Percentiles rank a stretch among this genome's conserved stretches.
These are phyloP conservation scores for Amyloporia xantha DNA, from an alignment of 768 basidiomycete genomes.

Conservation along the genomic window DNA sequence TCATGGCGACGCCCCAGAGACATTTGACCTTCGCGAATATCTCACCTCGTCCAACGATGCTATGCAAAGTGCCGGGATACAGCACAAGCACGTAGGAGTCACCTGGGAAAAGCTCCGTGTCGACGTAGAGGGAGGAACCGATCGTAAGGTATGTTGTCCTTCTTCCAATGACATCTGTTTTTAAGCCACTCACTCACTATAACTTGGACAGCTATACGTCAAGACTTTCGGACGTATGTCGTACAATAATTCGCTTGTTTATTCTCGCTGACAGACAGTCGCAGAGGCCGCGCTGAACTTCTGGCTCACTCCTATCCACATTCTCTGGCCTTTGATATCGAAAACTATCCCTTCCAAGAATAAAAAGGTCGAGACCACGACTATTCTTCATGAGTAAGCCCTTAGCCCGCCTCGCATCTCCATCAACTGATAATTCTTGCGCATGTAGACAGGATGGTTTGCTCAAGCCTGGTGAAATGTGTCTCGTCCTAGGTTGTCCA, in stretches of 20 bases:
- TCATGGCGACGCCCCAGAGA: constrained; percentile 26
- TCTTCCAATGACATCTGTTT: not conserved
- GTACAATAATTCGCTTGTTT: not conserved
- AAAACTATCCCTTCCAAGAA: constrained; percentile 32
- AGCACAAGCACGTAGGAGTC: constrained; percentile 71
- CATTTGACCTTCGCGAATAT: constrained; percentile 64
- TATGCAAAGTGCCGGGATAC: constrained; percentile 56
- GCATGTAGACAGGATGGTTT: constrained; percentile 64
- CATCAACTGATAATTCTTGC: constrained; percentile 22
- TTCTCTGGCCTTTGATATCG: constrained; percentile 37
- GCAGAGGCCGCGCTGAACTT: constrained; percentile 48
- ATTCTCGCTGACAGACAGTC: not conserved
- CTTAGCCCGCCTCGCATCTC: not conserved
- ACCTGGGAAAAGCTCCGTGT: constrained; percentile 69
- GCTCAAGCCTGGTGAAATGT: constrained; percentile 80
- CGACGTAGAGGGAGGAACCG: constrained; percentile 46
- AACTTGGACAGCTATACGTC: constrained; percentile 41
- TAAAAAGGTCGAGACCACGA: constrained; percentile 31
- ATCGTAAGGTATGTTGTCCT: constrained; percentile 42
- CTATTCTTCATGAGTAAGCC: constrained; percentile 54
- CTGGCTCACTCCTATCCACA: constrained; percentile 44
- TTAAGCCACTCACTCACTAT: not conserved
- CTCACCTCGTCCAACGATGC: constrained; percentile 62
- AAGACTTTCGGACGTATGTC: constrained; percentile 52
- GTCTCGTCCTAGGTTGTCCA: constrained; percentile 77